A percentile compares a stretch with the other conserved stretches of the same genome.
phyloP scores from a whole-genome alignment of 305 asterid species.

The Solanum hybrid region DNA sequence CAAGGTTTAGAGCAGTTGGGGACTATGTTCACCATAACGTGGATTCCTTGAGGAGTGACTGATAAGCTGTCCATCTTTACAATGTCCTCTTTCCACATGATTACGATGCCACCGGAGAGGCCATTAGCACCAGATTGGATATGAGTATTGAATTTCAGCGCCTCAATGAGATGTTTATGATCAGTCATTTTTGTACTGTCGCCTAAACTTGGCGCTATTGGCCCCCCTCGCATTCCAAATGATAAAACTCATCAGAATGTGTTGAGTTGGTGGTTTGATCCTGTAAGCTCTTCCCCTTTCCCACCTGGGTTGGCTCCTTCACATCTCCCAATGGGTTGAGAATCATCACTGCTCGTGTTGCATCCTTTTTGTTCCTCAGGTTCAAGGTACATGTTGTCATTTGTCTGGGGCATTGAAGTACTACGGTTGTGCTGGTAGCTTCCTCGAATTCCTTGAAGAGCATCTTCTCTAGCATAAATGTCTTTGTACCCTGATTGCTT shows the following conservation, averaged over 20 bases:
- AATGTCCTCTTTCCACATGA: neutral
- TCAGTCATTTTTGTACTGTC: neutral
- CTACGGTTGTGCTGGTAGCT: neutral
- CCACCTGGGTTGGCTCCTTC: neutral
- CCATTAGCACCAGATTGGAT: neutral
- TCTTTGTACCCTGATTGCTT: neutral
- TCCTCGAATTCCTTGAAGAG: neutral
- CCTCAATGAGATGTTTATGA: neutral
- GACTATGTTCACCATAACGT: neutral
- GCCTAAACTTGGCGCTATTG: neutral
- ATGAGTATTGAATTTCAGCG: neutral
- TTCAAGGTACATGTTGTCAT: neutral
- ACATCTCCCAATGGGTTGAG: neutral
- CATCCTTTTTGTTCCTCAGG: neutral
- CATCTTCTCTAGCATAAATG: neutral
- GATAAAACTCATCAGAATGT: neutral
- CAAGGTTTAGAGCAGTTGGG: neutral
- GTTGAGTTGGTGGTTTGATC: neutral
- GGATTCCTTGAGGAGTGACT: neutral
- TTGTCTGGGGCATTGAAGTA: neutral
- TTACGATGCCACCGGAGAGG: neutral
- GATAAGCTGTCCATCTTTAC: neutral
- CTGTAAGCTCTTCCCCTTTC: neutral
- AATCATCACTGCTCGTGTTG: neutral
- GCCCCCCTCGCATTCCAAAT: neutral